These are phyloP conservation scores for Neonectria magnoliae DNA, from an alignment of 2,329 filamentous ascomycete genomes.

Conservation along the genomic window DNA sequence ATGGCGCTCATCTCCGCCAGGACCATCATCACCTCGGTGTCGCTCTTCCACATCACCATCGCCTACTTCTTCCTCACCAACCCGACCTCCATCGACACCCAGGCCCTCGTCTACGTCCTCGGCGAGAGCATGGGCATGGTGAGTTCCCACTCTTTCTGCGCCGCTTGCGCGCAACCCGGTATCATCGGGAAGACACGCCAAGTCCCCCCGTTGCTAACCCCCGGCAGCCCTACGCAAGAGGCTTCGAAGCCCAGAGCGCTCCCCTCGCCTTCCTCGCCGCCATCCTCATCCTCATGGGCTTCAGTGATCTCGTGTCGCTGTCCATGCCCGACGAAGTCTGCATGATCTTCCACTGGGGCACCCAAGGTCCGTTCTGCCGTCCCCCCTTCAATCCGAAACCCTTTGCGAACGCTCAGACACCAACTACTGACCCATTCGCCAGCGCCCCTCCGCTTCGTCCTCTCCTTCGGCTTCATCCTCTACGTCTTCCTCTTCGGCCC, in stretches of 20 bases:
- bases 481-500: conserved; percentile 72
- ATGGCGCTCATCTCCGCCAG: conserved; percentile 87
- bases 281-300: conserved; percentile 68
- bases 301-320: conserved; percentile 73
- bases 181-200: too few species aligned
- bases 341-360: conserved; percentile 71
- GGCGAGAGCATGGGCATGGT: conserved; percentile 88
- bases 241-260: conserved; percentile 75
- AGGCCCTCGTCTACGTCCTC: conserved; percentile 81
- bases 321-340: conserved; percentile 74
- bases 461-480: conserved; percentile 69
- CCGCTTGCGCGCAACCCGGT: not conserved
- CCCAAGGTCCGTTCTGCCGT: conserved; percentile 64
- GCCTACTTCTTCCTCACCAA: conserved; percentile 85
- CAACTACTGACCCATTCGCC: conserved; percentile 36
- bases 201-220: not conserved
- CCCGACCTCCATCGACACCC: conserved; percentile 77
- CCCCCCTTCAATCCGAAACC: conserved; percentile 47
- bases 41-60: conserved; percentile 84
- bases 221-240: conserved; percentile 60
- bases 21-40: conserved; percentile 82
- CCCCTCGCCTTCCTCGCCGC: conserved; percentile 78
- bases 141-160: conserved; percentile 39
- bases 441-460: conserved; percentile 72
- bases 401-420: conserved; percentile 31